Evolutionary conservation across 2,329 filamentous ascomycete species (phyloP).

Genomic region (Zarea fungicola): DNA sequence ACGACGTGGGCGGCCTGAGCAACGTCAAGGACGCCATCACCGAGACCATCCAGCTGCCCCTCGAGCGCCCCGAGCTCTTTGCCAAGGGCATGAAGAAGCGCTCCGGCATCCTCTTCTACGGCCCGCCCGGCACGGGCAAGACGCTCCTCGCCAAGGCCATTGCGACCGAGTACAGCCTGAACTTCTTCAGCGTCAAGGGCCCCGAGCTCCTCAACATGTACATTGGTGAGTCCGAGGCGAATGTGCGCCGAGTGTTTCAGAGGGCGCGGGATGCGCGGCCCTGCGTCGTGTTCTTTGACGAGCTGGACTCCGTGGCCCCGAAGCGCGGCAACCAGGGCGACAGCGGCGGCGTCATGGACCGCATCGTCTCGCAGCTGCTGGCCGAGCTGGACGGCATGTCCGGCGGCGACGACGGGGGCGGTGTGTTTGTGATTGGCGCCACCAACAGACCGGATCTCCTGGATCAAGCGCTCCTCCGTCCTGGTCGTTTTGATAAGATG

Average conservation of each 20-base stretch:
- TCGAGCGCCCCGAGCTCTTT: slow-evolving; percentile 88
- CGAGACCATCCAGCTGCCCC: slow-evolving; percentile 90
- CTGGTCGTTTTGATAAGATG: slow-evolving; percentile 97
- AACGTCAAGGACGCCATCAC: slow-evolving; percentile 97
- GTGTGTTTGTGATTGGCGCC: slow-evolving; percentile 94
- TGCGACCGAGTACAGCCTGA: slow-evolving; percentile 87
- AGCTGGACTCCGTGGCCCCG: slow-evolving; percentile 87
- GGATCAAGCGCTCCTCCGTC: slow-evolving; percentile 82
- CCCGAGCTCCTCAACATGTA: slow-evolving; percentile 94
- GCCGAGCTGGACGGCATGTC: slow-evolving; percentile 98
- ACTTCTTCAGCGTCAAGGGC: slow-evolving; percentile 92
- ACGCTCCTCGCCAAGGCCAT: slow-evolving; percentile 91
- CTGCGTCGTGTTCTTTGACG: slow-evolving; percentile 91
- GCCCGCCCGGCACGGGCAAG: slow-evolving; percentile 86
- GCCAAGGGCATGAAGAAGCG: slow-evolving; percentile 98
- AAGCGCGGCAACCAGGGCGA: slow-evolving; percentile 97
- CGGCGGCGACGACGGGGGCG: slow-evolving; percentile 76
- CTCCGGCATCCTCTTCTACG: slow-evolving; percentile 88
- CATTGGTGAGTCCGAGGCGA: slow-evolving; percentile 89
- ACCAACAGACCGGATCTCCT: slow-evolving; percentile 92
- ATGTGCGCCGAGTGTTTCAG: slow-evolving; percentile 85
- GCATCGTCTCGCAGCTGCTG: slow-evolving; percentile 90
- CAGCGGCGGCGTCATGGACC: slow-evolving; percentile 95
- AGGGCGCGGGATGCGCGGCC: slow-evolving; percentile 78
- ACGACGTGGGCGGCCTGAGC: slow-evolving; percentile 86